Percentiles rank a stretch among this genome's conserved stretches.
Conservation (phyloP, 2,329 filamentous ascomycete genomes). For the Colletotrichum simmondsii region DNA sequence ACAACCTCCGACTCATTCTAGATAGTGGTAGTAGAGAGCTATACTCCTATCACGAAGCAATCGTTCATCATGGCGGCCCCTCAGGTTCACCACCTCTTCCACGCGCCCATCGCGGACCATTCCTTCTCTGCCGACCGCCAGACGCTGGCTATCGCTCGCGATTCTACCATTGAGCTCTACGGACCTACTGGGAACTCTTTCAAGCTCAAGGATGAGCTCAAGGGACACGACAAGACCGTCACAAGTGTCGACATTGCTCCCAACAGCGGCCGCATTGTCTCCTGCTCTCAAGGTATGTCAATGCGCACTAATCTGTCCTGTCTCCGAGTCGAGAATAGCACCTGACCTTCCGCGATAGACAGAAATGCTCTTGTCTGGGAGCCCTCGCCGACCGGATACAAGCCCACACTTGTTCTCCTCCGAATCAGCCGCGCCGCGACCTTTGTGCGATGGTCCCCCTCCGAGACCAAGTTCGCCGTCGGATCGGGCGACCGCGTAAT, state of each 20-base stretch:
- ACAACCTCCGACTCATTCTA: neutral
- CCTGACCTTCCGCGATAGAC: conserved; percentile 64
- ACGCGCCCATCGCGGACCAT: conserved; percentile 95
- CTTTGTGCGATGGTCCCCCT: conserved; percentile 96
- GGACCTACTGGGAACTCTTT: conserved; percentile 77
- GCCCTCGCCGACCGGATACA: conserved; percentile 90
- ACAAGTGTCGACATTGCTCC: conserved; percentile 97
- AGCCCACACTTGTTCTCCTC: conserved; percentile 94
- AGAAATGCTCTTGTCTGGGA: conserved; percentile 99
- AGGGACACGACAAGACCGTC: conserved; percentile 96
- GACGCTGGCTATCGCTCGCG: conserved; percentile 90
- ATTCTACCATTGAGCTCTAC: conserved; percentile 92
- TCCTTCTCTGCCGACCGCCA: conserved; percentile 94
- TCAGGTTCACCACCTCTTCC: conserved; percentile 96
- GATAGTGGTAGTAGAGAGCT: conserved; percentile 94
- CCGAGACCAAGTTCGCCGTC: conserved; percentile 96
- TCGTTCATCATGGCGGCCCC: conserved; percentile 77
- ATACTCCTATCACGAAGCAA: conserved; percentile 76
- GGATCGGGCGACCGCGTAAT: conserved; percentile 96
- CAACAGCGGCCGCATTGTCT: conserved; percentile 90
- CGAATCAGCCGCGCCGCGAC: conserved; percentile 97
- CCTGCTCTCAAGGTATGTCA: conserved; percentile 87
- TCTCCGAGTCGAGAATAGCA: neutral
- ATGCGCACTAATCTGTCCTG: neutral
- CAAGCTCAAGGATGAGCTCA: conserved; percentile 89